Evolutionary conservation across 345 rosid species (phyloP), one percentile per base, ranked within the genome.

Genomic region (Eucalyptus curtisii): DNA sequence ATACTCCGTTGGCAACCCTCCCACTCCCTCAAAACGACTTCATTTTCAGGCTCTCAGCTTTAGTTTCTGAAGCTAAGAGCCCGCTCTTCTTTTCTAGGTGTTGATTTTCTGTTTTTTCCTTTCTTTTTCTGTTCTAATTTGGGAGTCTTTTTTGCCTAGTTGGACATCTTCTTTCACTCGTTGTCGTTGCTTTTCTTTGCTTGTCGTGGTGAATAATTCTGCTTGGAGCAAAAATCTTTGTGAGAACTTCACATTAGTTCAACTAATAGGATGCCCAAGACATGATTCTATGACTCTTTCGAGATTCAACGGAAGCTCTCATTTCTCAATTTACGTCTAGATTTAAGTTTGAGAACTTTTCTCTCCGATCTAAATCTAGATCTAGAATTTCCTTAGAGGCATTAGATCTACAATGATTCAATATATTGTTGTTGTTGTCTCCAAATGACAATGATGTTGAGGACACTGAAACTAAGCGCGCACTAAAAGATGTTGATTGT

Each of bases 381-480:
- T 55, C 61, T 55, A 25, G 30, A 52, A 52, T 25, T 55, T 55
- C 30, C 61, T 55, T 55, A 24, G 30, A 55, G 13, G 30, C 1
- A 25, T 55, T 55, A 22, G 61, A 55, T 55, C 61, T 22, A 25
- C 6, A 25, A 1, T 55, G 61, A 25, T 55, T 24, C 13, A 55
- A 55, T 55, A 55, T 55, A 55, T 55, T 55, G 1, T 22, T 55
- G 13, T 55, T 55, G 30, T 55, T 10, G 13, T 55, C 61, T 55
- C 30, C 30, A 22, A 24, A 55, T 55, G 61, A 2, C 30, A 55
- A 55, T 24, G 13, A 55, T 22, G 61, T 22, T 0, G 61, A 55
- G 61, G 30, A 55, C 0, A 1, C 1, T 55, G 13, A 10, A 55
- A 55, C 6, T 55, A 10, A 55, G 30, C 0, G 1, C 2, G 3